Conservation (phyloP, 2,329 filamentous ascomycete genomes). For the Cladorrhinum sp. region DNA sequence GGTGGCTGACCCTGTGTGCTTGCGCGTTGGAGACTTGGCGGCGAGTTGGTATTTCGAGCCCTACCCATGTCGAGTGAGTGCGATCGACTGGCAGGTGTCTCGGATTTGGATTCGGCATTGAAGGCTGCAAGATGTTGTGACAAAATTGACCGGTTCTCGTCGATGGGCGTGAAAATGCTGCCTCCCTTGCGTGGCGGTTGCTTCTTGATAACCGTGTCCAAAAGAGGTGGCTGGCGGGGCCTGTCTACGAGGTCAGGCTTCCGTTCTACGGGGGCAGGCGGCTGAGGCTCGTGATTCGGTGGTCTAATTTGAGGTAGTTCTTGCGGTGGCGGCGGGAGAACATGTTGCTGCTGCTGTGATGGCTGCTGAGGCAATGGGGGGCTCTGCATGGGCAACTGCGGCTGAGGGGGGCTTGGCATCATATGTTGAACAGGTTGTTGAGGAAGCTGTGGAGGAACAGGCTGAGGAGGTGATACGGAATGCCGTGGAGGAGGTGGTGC, state of each 20-base stretch:
- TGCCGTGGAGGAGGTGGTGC: constrained; percentile 48
- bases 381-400: constrained; percentile 30
- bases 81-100: constrained; percentile 45
- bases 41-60: constrained; percentile 49
- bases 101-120: constrained; percentile 51
- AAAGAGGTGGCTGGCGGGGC: constrained; percentile 41
- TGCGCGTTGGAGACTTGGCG: constrained; percentile 50
- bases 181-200: constrained; percentile 75
- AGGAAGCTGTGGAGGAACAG: constrained; percentile 50
- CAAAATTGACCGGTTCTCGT: constrained; percentile 84
- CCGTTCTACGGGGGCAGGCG: constrained; percentile 49
- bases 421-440: constrained; percentile 47
- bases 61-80: constrained; percentile 64
- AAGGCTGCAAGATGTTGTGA: constrained; percentile 77
- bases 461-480: constrained; percentile 59
- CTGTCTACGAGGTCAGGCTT: constrained; percentile 44
- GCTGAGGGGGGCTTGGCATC: constrained; percentile 38
- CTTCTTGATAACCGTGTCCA: constrained; percentile 57
- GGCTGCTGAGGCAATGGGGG: constrained; percentile 33
- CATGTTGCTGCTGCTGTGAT: constrained; percentile 34
- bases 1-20: constrained; percentile 45
- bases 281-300: constrained; percentile 49
- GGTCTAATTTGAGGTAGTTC: constrained; percentile 32
- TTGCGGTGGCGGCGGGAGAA: constrained; percentile 35
- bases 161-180: constrained; percentile 97